Evolutionary conservation across 345 rosid species (phyloP).

Genomic region (Aquilaria yunnanensis): DNA sequence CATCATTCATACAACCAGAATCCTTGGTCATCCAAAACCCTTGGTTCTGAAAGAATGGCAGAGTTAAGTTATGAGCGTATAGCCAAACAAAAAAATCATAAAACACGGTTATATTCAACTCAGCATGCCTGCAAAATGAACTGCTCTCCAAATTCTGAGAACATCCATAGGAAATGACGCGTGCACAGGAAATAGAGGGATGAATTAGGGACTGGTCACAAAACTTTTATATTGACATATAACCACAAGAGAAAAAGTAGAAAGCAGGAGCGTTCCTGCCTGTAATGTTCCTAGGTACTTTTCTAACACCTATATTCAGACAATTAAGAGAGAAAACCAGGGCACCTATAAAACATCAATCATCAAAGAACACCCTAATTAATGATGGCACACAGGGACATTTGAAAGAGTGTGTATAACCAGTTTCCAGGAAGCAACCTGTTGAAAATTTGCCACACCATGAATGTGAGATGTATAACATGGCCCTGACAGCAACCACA

Average conservation of each 20-base stretch:
- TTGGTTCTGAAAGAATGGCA: constrained; percentile 35
- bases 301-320: no score
- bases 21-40: constrained; percentile 39
- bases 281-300: no score
- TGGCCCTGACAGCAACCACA: no score
- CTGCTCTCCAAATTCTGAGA: background rate
- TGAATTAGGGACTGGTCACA: background rate
- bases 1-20: constrained; percentile 27
- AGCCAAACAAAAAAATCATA: constrained; percentile 6
- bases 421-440: no score
- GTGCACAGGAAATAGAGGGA: background rate
- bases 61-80: background rate
- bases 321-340: no score
- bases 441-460: no score
- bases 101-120: constrained; percentile 1
- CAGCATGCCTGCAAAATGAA: background rate
- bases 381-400: no score
- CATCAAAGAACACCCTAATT: no score
- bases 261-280: no score
- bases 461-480: no score
- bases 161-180: background rate
- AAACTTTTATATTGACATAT: background rate
- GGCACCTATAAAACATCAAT: no score
- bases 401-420: no score
- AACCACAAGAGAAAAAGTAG: background rate